phyloP scores from a whole-genome alignment of 2,329 filamentous ascomycete genomes.

The Helicocarpus griseus region DNA sequence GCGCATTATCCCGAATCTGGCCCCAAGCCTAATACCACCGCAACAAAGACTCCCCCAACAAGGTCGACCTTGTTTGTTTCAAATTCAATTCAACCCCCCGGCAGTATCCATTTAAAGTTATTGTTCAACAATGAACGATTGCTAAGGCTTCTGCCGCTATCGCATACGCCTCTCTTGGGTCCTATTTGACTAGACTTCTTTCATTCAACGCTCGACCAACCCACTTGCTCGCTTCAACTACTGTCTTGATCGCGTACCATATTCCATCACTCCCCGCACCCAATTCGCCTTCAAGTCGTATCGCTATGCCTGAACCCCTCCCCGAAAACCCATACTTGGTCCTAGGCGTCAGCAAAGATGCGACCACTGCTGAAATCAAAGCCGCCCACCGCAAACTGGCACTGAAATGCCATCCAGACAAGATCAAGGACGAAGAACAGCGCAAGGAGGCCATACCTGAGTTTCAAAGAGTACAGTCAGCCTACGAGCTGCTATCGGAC shows the following conservation, averaged over 20 bases:
- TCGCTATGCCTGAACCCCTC: neutral
- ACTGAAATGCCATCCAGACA: constrained; percentile 84
- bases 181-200: no score
- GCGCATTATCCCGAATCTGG: neutral
- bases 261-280: constrained; percentile 7
- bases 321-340: constrained; percentile 62
- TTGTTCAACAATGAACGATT: constrained; percentile 4
- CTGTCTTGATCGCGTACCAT: neutral
- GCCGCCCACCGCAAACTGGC: constrained; percentile 76
- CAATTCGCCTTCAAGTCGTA: constrained; percentile 24
- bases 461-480: constrained; percentile 86
- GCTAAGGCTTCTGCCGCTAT: neutral
- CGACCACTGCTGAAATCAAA: constrained; percentile 62
- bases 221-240: neutral
- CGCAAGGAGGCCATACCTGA: constrained; percentile 74
- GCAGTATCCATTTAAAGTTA: neutral
- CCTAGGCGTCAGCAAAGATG: constrained; percentile 64
- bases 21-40: neutral
- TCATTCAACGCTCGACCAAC: no score
- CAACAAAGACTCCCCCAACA: neutral
- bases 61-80: neutral
- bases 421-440: constrained; percentile 66
- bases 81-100: neutral
- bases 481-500: constrained; percentile 83
- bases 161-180: no score